Percentiles rank a stretch among this genome's conserved stretches.
Evolutionary conservation across 1,284 basidiomycete species (phyloP).

Genomic region (Trichosporon sp.): DNA sequence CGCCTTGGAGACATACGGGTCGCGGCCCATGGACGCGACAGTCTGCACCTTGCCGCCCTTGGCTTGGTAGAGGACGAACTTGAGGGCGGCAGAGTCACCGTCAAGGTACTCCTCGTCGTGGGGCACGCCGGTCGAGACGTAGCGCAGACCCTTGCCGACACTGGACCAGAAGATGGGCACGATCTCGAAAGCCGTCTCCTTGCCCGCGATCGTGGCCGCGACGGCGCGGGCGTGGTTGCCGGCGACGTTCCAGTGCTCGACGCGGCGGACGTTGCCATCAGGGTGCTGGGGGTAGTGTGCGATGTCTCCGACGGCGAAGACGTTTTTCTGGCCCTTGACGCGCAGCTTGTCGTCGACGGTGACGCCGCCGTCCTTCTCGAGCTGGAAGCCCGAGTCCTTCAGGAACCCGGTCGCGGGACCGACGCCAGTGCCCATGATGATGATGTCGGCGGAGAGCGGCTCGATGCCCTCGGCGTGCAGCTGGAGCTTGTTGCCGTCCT

Average conservation of each 20-base stretch:
- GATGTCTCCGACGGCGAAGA: slow-evolving; percentile 91
- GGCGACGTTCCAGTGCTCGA: slow-evolving; percentile 64
- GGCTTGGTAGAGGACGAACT: slow-evolving; percentile 87
- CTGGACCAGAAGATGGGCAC: slow-evolving; percentile 82
- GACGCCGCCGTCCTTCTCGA: slow-evolving; percentile 80
- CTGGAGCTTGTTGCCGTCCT: slow-evolving; percentile 45
- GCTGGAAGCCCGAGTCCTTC: slow-evolving; percentile 64
- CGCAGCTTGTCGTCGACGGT: slow-evolving; percentile 77
- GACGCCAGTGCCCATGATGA: slow-evolving; percentile 89
- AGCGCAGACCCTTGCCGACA: slow-evolving; percentile 77
- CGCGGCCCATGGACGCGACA: slow-evolving; percentile 66
- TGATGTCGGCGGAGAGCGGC: slow-evolving; percentile 72
- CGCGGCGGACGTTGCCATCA: slow-evolving; percentile 39
- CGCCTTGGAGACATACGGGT: slow-evolving; percentile 73
- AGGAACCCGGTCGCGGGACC: slow-evolving; percentile 81
- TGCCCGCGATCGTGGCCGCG: slow-evolving; percentile 66
- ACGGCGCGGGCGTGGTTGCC: slow-evolving; percentile 83
- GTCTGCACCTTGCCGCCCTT: slow-evolving; percentile 76
- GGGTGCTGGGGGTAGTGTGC: slow-evolving; percentile 73
- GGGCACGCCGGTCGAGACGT: slow-evolving; percentile 68
- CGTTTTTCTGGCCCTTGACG: slow-evolving; percentile 65
- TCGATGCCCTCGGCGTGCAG: slow-evolving; percentile 71
- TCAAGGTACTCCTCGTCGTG: slow-evolving; percentile 76
- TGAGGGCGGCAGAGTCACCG: slow-evolving; percentile 74
- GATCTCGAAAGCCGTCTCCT: slow-evolving; percentile 62